Evolutionary conservation across 2,329 filamentous ascomycete genomes (phyloP).

Genomic region (Chalaropsis thielavioides): DNA sequence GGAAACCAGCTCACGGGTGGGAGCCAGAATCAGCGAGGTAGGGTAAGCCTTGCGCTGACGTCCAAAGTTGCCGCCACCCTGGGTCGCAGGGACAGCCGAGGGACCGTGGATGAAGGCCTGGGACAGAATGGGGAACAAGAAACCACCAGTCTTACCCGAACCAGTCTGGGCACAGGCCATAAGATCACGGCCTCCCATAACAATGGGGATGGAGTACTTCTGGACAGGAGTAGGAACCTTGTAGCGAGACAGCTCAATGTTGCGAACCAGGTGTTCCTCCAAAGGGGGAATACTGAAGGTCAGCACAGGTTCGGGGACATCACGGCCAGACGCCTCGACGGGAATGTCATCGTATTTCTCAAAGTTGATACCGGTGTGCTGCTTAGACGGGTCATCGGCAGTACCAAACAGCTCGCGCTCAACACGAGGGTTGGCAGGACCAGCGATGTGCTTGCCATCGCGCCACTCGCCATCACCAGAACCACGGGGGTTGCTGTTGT

Average conservation of each 20-base stretch:
- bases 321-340: slow-evolving; percentile 86
- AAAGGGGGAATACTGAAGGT: slow-evolving; percentile 89
- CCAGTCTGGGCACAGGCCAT: slow-evolving; percentile 99
- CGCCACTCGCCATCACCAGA: slow-evolving; percentile 94
- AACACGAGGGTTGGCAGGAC: slow-evolving; percentile 71
- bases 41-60: slow-evolving; percentile 97
- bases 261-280: slow-evolving; percentile 81
- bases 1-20: slow-evolving; percentile 94
- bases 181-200: slow-evolving; percentile 92
- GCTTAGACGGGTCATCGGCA: slow-evolving; percentile 82
- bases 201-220: slow-evolving; percentile 98
- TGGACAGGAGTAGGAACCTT: slow-evolving; percentile 93
- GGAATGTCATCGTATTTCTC: slow-evolving; percentile 99
- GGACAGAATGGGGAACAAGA: slow-evolving; percentile 97
- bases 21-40: slow-evolving; percentile 87
- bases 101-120: slow-evolving; percentile 89
- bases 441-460: slow-evolving; percentile 90
- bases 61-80: slow-evolving; percentile 57
- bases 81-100: slow-evolving; percentile 48
- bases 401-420: slow-evolving; percentile 94
- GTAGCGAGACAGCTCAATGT: slow-evolving; percentile 91
- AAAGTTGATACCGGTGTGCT: slow-evolving; percentile 98
- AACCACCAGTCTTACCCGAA: slow-evolving; percentile 99
- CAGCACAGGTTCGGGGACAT: slow-evolving; percentile 83
- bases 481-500: slow-evolving; percentile 39